A percentile compares a stretch with the other conserved stretches of the same genome.
These are phyloP conservation scores for Candida gigantensis DNA, from an alignment of 1,139 yeast species.

Conservation along the genomic window DNA sequence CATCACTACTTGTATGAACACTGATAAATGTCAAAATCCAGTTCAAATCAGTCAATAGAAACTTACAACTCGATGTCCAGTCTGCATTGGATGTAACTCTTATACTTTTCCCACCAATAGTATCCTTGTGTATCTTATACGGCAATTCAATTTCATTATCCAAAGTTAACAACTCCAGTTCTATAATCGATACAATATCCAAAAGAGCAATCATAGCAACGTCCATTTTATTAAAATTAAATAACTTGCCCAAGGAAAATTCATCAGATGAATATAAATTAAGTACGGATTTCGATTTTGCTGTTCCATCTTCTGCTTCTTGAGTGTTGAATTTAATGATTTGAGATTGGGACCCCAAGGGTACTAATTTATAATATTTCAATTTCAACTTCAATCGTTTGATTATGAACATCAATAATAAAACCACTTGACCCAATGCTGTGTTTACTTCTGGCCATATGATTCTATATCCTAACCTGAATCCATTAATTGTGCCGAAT, in stretches of 20 bases:
- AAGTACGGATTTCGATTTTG: conserved; percentile 28
- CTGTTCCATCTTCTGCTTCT: conserved; percentile 22
- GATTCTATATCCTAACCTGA: conserved; percentile 71
- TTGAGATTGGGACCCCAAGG: conserved; percentile 83
- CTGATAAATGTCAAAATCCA: conserved; percentile 53
- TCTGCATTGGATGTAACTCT: conserved; percentile 71
- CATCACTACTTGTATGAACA: too few species aligned
- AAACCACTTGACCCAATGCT: conserved; percentile 82
- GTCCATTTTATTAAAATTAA: conserved; percentile 71
- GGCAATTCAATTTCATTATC: conserved; percentile 73
- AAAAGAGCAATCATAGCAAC: conserved; percentile 75
- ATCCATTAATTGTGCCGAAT: conserved; percentile 86
- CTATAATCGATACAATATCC: conserved; percentile 61
- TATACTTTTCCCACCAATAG: conserved; percentile 78
- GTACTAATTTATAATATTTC: conserved; percentile 64
- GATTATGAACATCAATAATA: conserved; percentile 66
- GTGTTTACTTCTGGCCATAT: conserved; percentile 94
- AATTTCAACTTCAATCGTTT: conserved; percentile 58
- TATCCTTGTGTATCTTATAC: conserved; percentile 57
- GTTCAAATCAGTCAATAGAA: conserved; percentile 67
- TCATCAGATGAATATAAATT: conserved; percentile 67
- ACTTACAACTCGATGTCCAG: conserved; percentile 92
- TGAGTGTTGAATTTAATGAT: conserved; percentile 54
- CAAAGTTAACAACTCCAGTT: conserved; percentile 43
- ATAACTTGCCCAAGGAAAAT: conserved; percentile 65